Conservation (phyloP, 805 yeast species). For the Candida ficus region DNA sequence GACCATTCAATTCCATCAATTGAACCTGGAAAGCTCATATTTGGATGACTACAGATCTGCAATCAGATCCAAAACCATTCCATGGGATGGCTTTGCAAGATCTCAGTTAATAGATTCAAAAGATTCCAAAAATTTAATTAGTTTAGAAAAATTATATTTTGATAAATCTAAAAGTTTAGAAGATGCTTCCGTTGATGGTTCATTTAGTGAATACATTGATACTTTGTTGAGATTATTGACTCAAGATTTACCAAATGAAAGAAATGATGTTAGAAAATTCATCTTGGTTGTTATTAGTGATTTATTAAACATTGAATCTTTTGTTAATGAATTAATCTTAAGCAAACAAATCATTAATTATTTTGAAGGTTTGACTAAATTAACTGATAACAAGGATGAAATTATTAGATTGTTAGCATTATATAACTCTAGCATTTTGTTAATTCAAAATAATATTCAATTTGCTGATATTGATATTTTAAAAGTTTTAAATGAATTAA, state of each 20-base stretch:
- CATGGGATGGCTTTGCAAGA: constrained; percentile 88
- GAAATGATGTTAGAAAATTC: constrained; percentile 58
- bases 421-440: constrained; percentile 46
- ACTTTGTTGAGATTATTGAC: constrained; percentile 51
- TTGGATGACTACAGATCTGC: constrained; percentile 60
- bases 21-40: constrained; percentile 57
- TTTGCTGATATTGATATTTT: constrained; percentile 9
- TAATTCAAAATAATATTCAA: constrained; percentile 29
- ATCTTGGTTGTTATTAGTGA: constrained; percentile 60
- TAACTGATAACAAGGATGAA: constrained; percentile 51
- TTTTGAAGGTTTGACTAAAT: constrained; percentile 41
- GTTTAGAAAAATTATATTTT: constrained; percentile 27
- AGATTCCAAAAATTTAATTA: constrained; percentile 48
- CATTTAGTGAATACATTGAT: constrained; percentile 47
- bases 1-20: constrained; percentile 21
- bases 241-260: constrained; percentile 45
- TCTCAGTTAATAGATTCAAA: constrained; percentile 60
- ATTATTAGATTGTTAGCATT: constrained; percentile 51
- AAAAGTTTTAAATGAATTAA: constrained; percentile 12
- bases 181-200: constrained; percentile 31
- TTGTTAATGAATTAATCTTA: constrained; percentile 38
- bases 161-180: constrained; percentile 29
- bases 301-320: constrained; percentile 30
- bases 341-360: constrained; percentile 1
- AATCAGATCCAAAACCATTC: constrained; percentile 74